Base-by-base conservation (phyloP, 1,284 basidiomycete genomes). In the Lentinula novae-zelandiae region DNA sequence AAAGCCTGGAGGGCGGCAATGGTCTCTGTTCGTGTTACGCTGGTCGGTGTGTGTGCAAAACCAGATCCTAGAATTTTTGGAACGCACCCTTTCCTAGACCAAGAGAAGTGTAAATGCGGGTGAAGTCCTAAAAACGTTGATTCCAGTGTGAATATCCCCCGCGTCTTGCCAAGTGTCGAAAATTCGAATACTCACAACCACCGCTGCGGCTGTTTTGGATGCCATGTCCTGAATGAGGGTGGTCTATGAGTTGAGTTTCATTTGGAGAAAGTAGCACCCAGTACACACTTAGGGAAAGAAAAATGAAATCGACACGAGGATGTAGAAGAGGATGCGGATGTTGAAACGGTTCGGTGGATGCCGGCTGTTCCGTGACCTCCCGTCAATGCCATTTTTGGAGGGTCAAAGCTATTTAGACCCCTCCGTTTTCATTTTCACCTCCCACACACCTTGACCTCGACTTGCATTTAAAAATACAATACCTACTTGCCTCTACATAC, bases 1-100 rank as follows among this genome's bases (percentile, higher is more conserved):
- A 99, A 99, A 50, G 93, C 91, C 75, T 94, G 91, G 63, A 99
- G 86, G 65, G 93, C 79, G 61, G 91, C 80, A 69, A 96, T 82
- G 69, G 95, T 96, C 80, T 96, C 93, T 96, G 75, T 40, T 61
- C 4, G 10, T 10, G 15, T 34, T 51, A 62, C 27, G 42, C 63
- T 62, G 52, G 33, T 51, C 63, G n/a, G 49, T 34, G 51, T 40
- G 10, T 15, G 10, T 15, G 3, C 39, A 42, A 44, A 38, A 58
- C 48, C 17, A 6, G 15, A 53, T 5, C 39, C 13, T 20, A 57
- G 53, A 22, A 27, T 44, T 17, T 44, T 44, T 42, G 13, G 20
- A 53, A 73, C 80, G 55, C 60, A 93, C 94, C 92, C 83, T 95
- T 96, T 75, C 92, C 93, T 69, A 98, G 87, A 69, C 95, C 94